Evolutionary conservation across 331 rosid species (phyloP).

Genomic region (Dryas integrifolia): DNA sequence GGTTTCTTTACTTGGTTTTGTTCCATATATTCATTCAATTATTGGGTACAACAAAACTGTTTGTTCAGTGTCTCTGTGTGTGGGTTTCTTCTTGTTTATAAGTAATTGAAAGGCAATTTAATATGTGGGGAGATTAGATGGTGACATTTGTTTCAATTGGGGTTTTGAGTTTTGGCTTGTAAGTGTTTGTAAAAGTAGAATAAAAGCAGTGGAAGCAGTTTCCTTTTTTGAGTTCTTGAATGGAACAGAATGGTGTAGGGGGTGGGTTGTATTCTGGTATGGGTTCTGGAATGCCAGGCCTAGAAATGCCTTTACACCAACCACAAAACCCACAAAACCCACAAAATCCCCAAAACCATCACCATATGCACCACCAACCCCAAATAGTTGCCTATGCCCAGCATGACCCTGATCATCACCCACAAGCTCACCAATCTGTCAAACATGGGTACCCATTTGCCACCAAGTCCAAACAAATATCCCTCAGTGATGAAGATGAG

Average conservation of each 20-base stretch:
- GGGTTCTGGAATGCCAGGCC: slow-evolving; percentile 55
- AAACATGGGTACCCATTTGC: slow-evolving; percentile 48
- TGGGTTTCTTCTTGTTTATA: not conserved
- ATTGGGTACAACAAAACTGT: slow-evolving; percentile 12
- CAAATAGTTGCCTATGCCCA: slow-evolving; percentile 53
- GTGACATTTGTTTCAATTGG: not conserved
- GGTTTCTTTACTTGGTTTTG: slow-evolving; percentile 10
- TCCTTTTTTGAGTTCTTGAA: slow-evolving; percentile 23
- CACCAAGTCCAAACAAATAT: slow-evolving; percentile 38
- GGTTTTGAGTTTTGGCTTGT: not conserved
- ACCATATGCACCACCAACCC: slow-evolving; percentile 46
- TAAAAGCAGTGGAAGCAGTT: not conserved
- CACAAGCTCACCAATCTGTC: slow-evolving; percentile 36
- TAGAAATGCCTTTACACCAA: slow-evolving; percentile 60
- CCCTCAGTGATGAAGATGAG: slow-evolving; percentile 75
- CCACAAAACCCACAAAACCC: slow-evolving; percentile 49
- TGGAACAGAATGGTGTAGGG: slow-evolving; percentile 70
- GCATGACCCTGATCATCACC: slow-evolving; percentile 50
- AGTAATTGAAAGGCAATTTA: not conserved
- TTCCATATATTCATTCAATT: not conserved
- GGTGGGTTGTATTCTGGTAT: slow-evolving; percentile 62
- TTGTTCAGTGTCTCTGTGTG: not conserved
- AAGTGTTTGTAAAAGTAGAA: not conserved
- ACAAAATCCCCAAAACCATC: slow-evolving; percentile 43
- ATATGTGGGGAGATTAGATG: not conserved